Conservation (phyloP, 2,329 filamentous ascomycete genomes). For the Ceratocystis destructans region DNA sequence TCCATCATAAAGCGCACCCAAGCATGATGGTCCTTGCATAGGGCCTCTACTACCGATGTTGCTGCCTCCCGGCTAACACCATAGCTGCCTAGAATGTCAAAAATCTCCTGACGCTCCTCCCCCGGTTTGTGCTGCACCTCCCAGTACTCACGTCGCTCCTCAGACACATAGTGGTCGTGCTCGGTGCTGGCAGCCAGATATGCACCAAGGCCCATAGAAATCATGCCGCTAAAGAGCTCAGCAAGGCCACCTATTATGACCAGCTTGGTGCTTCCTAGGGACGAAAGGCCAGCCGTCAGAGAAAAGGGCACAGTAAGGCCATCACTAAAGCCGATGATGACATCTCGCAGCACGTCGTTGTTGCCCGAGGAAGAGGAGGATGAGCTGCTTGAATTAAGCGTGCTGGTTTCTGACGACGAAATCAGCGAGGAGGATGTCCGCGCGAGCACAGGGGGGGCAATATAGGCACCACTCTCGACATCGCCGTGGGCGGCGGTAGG, state of each 20-base stretch:
- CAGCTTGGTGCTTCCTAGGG: slow-evolving; percentile 48
- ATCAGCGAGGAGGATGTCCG: slow-evolving; percentile 20
- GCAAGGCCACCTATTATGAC: slow-evolving; percentile 61
- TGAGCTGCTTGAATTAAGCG: slow-evolving; percentile 12
- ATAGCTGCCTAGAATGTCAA: slow-evolving; percentile 38
- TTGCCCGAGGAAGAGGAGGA: slow-evolving; percentile 27
- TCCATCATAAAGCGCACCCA: slow-evolving; percentile 48
- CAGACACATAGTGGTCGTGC: slow-evolving; percentile 36
- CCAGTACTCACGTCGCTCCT: slow-evolving; percentile 33
- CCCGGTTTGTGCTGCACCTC: slow-evolving; percentile 33
- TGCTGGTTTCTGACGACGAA: slow-evolving; percentile 17
- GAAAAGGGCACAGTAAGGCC: slow-evolving; percentile 71
- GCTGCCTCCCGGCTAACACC: slow-evolving; percentile 33
- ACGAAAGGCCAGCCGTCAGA: slow-evolving; percentile 57
- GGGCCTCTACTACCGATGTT: slow-evolving; percentile 35
- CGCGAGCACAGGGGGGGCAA: background rate
- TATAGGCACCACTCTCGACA: slow-evolving; percentile 8
- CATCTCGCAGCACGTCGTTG: slow-evolving; percentile 41
- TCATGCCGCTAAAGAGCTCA: slow-evolving; percentile 61
- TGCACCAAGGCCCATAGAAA: slow-evolving; percentile 64
- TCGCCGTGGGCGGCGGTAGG: background rate
- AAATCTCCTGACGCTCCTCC: slow-evolving; percentile 35
- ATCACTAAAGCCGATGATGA: slow-evolving; percentile 65
- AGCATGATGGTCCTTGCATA: slow-evolving; percentile 34
- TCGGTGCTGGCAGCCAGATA: slow-evolving; percentile 54